Base-by-base conservation (phyloP, 2,329 filamentous ascomycete genomes). In the Xylariaceae sp. region DNA sequence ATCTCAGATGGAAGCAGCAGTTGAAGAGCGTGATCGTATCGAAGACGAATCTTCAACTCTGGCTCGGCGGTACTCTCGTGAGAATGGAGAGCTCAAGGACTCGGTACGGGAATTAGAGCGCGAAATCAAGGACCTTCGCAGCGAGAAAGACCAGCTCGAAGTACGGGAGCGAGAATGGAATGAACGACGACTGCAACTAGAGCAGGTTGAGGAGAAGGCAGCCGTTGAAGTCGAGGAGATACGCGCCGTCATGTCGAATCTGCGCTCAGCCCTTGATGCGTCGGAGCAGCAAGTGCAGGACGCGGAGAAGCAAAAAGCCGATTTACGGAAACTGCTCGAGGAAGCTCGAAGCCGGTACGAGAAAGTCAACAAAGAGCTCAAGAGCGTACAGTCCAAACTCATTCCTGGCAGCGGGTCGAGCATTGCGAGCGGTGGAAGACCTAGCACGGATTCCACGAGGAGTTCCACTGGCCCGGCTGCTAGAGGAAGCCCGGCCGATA, bases 1-100 rank as follows among this genome's bases (percentile, higher is more conserved):
- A 56, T 86, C 90, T 59, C 86, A 88, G 1, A 88, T 97, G 81
- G 93, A 97, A 69, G 81, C 89, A 1, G 92, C 92, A 0, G 82
- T 96, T n/a, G 92, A 97, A 72, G 94, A 99, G 73, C 85, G 94
- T 15, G 94, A 99, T 72, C 86, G 91, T 2, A 87, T 92, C 1
- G 93, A 99, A 74, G 92, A 97, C 63, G 92, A 97, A 75, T 87
- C 91, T 2, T 90, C 86, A 68, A 88, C 86, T 0, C 81, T 89
- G 53, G 89, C 88, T 10, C 83, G 93, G 55, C 84, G 89, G 49
- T 87, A 88, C 61, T 84, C 89, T 5, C 82, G 92, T 52, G 94
- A 97, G 77, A 80, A 90, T 2, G 94, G 97, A 72, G 93, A 97
- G 66, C 78, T 96, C 45, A 91, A 88, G 73, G 80, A 81, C 54